Base-by-base conservation (phyloP, 441 rosid species). In the Adansonia gregorii region DNA sequence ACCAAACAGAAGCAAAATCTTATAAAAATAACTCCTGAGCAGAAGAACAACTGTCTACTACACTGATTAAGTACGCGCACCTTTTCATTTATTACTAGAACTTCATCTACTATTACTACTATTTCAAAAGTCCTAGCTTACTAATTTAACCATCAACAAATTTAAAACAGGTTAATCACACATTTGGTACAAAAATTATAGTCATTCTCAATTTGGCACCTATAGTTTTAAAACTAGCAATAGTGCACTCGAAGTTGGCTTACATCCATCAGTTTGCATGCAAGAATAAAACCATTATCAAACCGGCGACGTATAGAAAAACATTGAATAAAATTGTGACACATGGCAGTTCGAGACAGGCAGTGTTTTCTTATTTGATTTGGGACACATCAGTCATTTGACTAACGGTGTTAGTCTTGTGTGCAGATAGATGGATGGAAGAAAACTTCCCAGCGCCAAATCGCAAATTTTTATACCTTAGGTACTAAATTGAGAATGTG, bases 1-100 rank as follows among this genome's bases (percentile, higher is more conserved):
- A 31, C 24, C 61, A 71, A 71, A 71, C 17, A 10, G 63, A 35
- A 54, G 49, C 75, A 9, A 55, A 19, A 49, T 49, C 56, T 67
- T 46, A 7, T 41, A 41, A n/a, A 12, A 41, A 20, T 8, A 11
- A 59, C 64, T 59, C 17, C 3, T 51, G 17, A 20, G 41, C 39
- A 45, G 54, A 68, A 46, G 22, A 68, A 20, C 10, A 45, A 10
- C 5, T 48, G 10, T 24, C 72, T 67, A 45, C 41, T 20, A 66
- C 6, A 45, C n/a, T 45, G 54, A 19, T 19, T 1, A 43, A 9
- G 35, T 45, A 46, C 3, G 8, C 56, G 22, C 7, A 43, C n/a
- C 71, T 17, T 43, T 41, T 17, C 12, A 66, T 10, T 66, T 66
- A 52, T 19, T 17, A 19, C 31, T 45, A 43, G 54, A 43, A 19